Percentiles rank a stretch among this genome's conserved stretches.
Conservation (phyloP, 1,139 yeast species). For the Geotrichum cucujoidarum region DNA sequence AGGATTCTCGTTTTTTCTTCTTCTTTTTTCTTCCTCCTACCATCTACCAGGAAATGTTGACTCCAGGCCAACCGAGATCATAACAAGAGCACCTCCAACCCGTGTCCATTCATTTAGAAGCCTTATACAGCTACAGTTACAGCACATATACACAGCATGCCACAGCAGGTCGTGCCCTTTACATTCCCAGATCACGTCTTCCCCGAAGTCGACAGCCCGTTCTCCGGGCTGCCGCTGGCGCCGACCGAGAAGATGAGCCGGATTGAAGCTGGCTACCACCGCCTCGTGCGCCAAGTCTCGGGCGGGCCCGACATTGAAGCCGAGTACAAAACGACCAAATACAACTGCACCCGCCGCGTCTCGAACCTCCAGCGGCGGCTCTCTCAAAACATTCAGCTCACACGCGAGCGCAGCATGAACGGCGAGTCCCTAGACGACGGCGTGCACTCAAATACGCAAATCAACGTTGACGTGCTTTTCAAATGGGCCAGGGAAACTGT, state of each 20-base stretch:
- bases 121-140: background rate
- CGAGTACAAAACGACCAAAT: background rate
- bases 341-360: slow-evolving; percentile 7
- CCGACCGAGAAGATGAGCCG: slow-evolving; percentile 30
- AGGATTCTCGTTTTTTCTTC: background rate
- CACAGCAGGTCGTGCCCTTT: slow-evolving; percentile 21
- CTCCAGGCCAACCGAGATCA: background rate
- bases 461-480: slow-evolving; percentile 22
- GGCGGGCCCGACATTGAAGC: slow-evolving; percentile 19
- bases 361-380: slow-evolving; percentile 17
- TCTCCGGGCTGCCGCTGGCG: slow-evolving; percentile 31
- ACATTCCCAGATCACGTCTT: slow-evolving; percentile 34
- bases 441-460: slow-evolving; percentile 9
- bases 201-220: slow-evolving; percentile 31
- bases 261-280: slow-evolving; percentile 27
- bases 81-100: background rate
- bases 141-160: slow-evolving; percentile 12
- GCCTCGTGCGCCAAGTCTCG: slow-evolving; percentile 23
- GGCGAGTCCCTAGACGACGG: slow-evolving; percentile 6
- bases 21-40: background rate
- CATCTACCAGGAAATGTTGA: background rate
- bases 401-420: slow-evolving; percentile 5
- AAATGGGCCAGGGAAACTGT: slow-evolving; percentile 37
- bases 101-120: background rate
- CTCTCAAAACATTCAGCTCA: slow-evolving; percentile 17